Percentiles rank a stretch among this genome's conserved stretches.
These are phyloP conservation scores for Aspergillus glaucus DNA, from an alignment of 2,329 filamentous ascomycete genomes.

Conservation along the genomic window DNA sequence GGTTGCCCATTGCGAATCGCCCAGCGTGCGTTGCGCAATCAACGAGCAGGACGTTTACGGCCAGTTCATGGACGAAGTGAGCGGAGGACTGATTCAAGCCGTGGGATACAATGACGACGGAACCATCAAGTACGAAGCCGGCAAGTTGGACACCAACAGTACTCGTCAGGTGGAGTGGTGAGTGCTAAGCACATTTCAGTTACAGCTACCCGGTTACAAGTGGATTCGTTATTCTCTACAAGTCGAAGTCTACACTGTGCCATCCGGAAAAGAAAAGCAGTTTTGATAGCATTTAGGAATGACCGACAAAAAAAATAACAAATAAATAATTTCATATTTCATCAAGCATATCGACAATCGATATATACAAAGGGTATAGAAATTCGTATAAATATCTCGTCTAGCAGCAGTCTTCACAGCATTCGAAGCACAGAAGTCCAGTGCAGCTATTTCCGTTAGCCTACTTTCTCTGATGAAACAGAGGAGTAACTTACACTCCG, in stretches of 20 bases:
- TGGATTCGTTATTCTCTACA: background rate
- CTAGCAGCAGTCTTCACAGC: conserved; percentile 28
- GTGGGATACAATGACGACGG: conserved; percentile 28
- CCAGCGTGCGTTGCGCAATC: conserved; percentile 30
- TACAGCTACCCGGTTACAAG: background rate
- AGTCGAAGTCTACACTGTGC: too few species aligned
- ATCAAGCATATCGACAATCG: background rate
- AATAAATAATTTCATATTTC: background rate
- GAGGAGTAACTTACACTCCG: conserved; percentile 20
- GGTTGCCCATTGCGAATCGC: conserved; percentile 37
- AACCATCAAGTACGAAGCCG: conserved; percentile 26
- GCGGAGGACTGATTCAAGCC: conserved; percentile 31
- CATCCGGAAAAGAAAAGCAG: too few species aligned
- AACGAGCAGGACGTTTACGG: conserved; percentile 22
- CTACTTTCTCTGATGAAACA: conserved; percentile 3
- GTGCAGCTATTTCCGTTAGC: conserved; percentile 16
- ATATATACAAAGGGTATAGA: background rate
- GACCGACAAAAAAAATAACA: background rate
- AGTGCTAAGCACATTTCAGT: background rate
- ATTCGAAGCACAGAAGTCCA: conserved; percentile 26
- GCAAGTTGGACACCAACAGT: conserved; percentile 11
- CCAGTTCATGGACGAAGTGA: conserved; percentile 33
- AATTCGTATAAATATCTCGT: background rate
- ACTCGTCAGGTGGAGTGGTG: conserved; percentile 4
- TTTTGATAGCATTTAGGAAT: background rate